These are phyloP conservation scores for Reticulascus tulasneorum DNA, from an alignment of 2,329 filamentous ascomycete genomes.

Conservation along the genomic window DNA sequence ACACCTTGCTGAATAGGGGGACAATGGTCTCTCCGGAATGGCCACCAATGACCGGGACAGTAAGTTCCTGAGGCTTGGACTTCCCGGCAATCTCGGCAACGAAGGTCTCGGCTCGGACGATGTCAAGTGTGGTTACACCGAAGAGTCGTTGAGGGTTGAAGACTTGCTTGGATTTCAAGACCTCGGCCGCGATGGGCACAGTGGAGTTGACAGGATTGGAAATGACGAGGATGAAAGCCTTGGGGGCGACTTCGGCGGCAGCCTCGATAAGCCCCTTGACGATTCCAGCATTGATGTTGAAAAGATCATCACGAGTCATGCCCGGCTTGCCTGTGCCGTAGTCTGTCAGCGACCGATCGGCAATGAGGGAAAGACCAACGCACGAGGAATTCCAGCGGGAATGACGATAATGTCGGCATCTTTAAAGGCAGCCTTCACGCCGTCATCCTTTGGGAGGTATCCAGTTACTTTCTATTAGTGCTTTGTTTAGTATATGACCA, in stretches of 20 bases:
- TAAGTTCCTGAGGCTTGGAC: slow-evolving; percentile 76
- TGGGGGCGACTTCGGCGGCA: slow-evolving; percentile 81
- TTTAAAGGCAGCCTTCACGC: slow-evolving; percentile 82
- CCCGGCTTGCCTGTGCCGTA: slow-evolving; percentile 84
- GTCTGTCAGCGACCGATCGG: slow-evolving; percentile 6
- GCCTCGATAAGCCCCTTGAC: slow-evolving; percentile 91
- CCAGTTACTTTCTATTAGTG: slow-evolving; percentile 70
- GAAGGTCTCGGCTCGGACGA: slow-evolving; percentile 97
- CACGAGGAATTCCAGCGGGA: slow-evolving; percentile 95
- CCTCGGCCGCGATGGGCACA: slow-evolving; percentile 94
- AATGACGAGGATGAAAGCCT: slow-evolving; percentile 94
- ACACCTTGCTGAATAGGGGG: slow-evolving; percentile 89
- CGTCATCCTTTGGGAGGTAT: slow-evolving; percentile 81
- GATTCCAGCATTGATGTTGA: slow-evolving; percentile 99
- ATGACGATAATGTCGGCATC: slow-evolving; percentile 96
- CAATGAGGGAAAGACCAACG: slow-evolving; percentile 29
- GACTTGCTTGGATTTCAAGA: slow-evolving; percentile 87
- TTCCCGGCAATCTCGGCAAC: slow-evolving; percentile 80
- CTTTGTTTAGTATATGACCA: slow-evolving; percentile 4
- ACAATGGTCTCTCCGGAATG: slow-evolving; percentile 99
- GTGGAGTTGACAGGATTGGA: slow-evolving; percentile 99
- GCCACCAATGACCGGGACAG: slow-evolving; percentile 88
- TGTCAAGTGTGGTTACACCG: slow-evolving; percentile 96
- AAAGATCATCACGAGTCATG: slow-evolving; percentile 98
- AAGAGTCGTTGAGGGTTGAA: slow-evolving; percentile 96